phyloP scores from a whole-genome alignment of 352 stramenopile genomes.

The Peronospora farinosa region DNA sequence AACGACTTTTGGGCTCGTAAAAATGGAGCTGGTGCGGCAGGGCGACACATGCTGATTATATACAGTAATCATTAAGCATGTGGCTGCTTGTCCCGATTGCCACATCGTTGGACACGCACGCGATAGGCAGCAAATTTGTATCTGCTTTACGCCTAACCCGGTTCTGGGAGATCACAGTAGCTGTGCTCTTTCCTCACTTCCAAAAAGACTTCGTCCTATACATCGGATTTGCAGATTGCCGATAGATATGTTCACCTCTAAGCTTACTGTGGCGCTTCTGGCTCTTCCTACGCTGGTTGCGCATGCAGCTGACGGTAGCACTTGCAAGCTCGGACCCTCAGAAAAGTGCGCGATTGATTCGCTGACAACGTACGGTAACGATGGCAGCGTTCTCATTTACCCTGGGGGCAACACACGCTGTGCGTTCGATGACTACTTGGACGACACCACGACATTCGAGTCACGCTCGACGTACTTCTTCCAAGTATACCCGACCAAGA shows the following conservation, averaged over 20 bases:
- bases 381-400: slow-evolving; percentile 37
- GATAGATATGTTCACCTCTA: slow-evolving; percentile 10
- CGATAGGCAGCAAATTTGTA: no score
- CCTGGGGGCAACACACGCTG: slow-evolving; percentile 35
- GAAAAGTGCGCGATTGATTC: slow-evolving; percentile 26
- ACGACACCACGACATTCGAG: slow-evolving; percentile 23
- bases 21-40: no score
- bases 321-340: slow-evolving; percentile 19
- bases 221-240: neutral
- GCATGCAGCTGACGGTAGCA: slow-evolving; percentile 2
- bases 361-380: slow-evolving; percentile 14
- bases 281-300: slow-evolving; percentile 3
- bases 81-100: no score
- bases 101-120: no score
- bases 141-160: no score
- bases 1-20: no score
- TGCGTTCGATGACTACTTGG: slow-evolving; percentile 35
- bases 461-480: slow-evolving; percentile 45
- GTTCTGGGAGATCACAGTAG: no score
- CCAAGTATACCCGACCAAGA: slow-evolving; percentile 40
- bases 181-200: slow-evolving; percentile 6
- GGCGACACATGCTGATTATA: no score
- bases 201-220: no score
- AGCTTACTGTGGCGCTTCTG: slow-evolving; percentile 6
- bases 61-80: no score